A percentile compares a stretch with the other conserved stretches of the same genome.
Evolutionary conservation across 441 rosid species (phyloP).

Genomic region (Manihot esculenta): DNA sequence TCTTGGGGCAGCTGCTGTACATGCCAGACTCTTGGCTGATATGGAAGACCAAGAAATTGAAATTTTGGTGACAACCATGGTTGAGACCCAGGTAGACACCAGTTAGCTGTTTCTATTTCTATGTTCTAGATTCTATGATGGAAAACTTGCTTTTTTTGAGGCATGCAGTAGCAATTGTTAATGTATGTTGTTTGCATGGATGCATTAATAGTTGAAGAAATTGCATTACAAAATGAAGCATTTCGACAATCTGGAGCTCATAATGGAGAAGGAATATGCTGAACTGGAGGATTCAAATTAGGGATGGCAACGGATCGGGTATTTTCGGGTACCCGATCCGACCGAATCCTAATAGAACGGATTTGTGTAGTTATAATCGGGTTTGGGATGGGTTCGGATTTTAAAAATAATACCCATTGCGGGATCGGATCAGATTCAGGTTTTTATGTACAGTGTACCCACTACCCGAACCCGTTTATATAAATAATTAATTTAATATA

Average conservation of each 20-base stretch:
- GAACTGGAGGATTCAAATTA: constrained; percentile 53
- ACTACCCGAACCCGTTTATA: too few species aligned
- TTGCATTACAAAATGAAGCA: constrained; percentile 62
- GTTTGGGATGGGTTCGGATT: too few species aligned
- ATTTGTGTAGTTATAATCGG: too few species aligned
- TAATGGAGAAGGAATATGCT: constrained; percentile 73
- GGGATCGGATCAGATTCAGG: too few species aligned
- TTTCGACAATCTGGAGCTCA: constrained; percentile 59
- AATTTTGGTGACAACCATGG: constrained; percentile 50
- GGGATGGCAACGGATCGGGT: too few species aligned
- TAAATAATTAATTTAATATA: too few species aligned
- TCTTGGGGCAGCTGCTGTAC: constrained; percentile 79
- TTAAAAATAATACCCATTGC: too few species aligned
- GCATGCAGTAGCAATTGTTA: neutral
- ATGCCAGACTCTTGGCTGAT: constrained; percentile 72
- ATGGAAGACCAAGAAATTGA: constrained; percentile 82
- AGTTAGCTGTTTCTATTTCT: constrained; percentile 6
- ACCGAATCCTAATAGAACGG: too few species aligned
- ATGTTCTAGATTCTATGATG: constrained; percentile 4
- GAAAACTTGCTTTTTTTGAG: constrained; percentile 7
- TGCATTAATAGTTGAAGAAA: constrained; percentile 56
- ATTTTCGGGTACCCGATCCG: too few species aligned
- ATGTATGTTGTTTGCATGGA: neutral
- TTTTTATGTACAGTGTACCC: too few species aligned
- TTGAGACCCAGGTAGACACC: constrained; percentile 66